A percentile compares a stretch with the other conserved stretches of the same genome.
These are phyloP conservation scores for Penicillium sumatraense DNA, from an alignment of 2,329 filamentous ascomycete genomes.

Conservation along the genomic window DNA sequence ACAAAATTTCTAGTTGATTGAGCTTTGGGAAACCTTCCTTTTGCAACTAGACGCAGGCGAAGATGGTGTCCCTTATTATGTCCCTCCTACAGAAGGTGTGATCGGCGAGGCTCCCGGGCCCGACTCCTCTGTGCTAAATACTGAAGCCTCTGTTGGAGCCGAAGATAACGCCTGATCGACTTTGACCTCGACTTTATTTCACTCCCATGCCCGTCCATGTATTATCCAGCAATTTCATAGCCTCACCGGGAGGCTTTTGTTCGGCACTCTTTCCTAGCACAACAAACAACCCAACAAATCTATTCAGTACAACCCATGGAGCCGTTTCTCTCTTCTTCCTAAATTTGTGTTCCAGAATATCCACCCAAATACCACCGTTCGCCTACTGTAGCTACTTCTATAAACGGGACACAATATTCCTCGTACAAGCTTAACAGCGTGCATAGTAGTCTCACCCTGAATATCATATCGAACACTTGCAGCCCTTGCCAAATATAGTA, in stretches of 20 bases:
- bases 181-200: constrained; percentile 3
- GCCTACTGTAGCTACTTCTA: constrained; percentile 21
- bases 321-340: not conserved
- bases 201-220: not conserved
- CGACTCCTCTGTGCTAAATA: constrained; percentile 21
- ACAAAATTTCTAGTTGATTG: constrained; percentile 69
- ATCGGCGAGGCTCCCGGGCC: constrained; percentile 19
- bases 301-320: constrained; percentile 13
- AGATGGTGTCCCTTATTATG: constrained; percentile 63
- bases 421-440: not conserved
- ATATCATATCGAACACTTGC: too few relatives aligned
- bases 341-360: constrained; percentile 5
- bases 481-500: too few relatives aligned
- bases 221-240: not conserved
- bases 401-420: not conserved
- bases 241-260: not conserved
- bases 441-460: not conserved
- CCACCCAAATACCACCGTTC: constrained; percentile 23
- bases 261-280: constrained; percentile 1
- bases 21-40: constrained; percentile 98
- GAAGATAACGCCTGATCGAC: constrained; percentile 18
- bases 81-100: constrained; percentile 27
- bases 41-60: constrained; percentile 95
- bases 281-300: constrained; percentile 9
- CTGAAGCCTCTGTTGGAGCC: constrained; percentile 13